These are phyloP conservation scores for Ceratocystis cacaofunesta DNA, from an alignment of 2,329 filamentous ascomycete genomes.

Conservation along the genomic window DNA sequence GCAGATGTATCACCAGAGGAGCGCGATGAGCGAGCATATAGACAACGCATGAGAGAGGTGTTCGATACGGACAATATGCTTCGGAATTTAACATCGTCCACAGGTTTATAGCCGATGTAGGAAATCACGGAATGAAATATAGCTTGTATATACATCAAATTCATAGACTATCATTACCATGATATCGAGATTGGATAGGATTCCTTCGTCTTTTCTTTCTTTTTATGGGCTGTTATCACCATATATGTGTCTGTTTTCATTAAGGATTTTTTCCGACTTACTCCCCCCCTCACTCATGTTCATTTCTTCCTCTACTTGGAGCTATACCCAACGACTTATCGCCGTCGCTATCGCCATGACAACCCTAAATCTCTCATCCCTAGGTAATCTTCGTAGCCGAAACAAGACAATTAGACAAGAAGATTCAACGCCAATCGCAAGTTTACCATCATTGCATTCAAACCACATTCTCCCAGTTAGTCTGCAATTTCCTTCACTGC, in stretches of 20 bases:
- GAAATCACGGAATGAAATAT: neutral
- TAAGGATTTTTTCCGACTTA: too few relatives aligned
- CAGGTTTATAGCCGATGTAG: neutral
- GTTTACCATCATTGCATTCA: neutral
- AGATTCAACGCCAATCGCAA: neutral
- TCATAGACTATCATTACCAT: neutral
- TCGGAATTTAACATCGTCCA: neutral
- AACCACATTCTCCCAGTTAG: too few relatives aligned
- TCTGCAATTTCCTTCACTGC: neutral
- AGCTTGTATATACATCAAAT: neutral
- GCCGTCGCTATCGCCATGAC: too few relatives aligned
- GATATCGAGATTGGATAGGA: neutral
- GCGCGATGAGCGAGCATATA: conserved; percentile 37
- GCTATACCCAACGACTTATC: too few relatives aligned
- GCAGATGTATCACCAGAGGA: conserved; percentile 32
- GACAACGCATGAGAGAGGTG: conserved; percentile 59
- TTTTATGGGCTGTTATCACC: neutral
- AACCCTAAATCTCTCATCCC: too few relatives aligned
- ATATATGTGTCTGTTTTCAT: neutral
- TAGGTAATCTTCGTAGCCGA: neutral
- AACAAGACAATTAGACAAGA: neutral
- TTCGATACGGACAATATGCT: conserved; percentile 52
- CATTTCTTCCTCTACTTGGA: too few relatives aligned
- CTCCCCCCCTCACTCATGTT: too few relatives aligned
- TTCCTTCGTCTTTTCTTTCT: neutral